Conservation (phyloP, 495 filamentous ascomycete species). For the Tirmania nivea region DNA sequence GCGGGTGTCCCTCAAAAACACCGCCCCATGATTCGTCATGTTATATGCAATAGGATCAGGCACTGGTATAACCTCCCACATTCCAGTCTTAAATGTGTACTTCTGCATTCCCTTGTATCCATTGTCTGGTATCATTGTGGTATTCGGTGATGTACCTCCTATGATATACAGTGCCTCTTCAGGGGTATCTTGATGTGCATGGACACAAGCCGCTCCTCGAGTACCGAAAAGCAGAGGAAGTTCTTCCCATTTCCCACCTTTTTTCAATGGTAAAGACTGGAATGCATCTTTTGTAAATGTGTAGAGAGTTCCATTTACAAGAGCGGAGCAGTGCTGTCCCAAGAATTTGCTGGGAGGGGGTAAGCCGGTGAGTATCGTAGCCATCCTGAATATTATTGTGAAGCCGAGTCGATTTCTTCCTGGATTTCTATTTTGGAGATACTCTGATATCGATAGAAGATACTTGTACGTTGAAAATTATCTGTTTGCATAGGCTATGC, state of each 20-base stretch:
- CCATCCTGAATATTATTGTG: too few species aligned
- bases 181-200: conserved; percentile 34
- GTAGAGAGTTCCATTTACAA: conserved; percentile 70
- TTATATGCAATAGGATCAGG: conserved; percentile 36
- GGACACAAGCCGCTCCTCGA: conserved; percentile 55
- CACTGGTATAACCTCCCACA: conserved; percentile 49
- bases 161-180: conserved; percentile 59
- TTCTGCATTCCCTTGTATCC: conserved; percentile 64
- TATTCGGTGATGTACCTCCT: conserved; percentile 36
- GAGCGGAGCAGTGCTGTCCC: conserved; percentile 41
- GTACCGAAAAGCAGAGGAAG: conserved; percentile 44
- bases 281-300: conserved; percentile 57
- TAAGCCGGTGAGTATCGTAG: not conserved
- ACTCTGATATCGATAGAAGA: too few species aligned
- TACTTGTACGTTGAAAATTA: too few species aligned
- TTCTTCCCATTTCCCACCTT: conserved; percentile 48
- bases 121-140: conserved; percentile 23
- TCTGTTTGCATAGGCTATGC: too few species aligned
- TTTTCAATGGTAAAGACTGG: conserved; percentile 42
- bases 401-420: too few species aligned
- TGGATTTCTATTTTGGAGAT: too few species aligned
- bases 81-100: conserved; percentile 51
- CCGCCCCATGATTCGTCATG: conserved; percentile 41
- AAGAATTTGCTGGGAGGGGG: not conserved
- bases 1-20: conserved; percentile 46